Evolutionary conservation across 164 flowering plant species (phyloP), one percentile per base, ranked within the genome.

Genomic region (Macadamia integrifolia): DNA sequence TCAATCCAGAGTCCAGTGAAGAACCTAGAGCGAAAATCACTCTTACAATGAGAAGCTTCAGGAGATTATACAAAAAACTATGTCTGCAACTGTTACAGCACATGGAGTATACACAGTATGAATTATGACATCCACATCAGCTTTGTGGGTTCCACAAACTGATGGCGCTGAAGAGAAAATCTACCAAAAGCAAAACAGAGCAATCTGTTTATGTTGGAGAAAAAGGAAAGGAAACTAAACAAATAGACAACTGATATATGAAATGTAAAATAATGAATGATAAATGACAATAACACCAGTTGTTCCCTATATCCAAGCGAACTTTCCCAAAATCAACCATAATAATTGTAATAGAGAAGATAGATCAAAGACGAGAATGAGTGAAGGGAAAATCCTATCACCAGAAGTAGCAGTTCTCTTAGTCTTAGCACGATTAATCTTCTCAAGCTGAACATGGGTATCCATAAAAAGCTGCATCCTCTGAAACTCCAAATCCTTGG

Each of bases 401-500:
- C 87, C 84, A 61, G 77, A 69, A 1, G 83, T 74, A 28, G 73
- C 69, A 1, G 83, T 80, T 56, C 84, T 77, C 75, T 85, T 89
- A 5, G 82, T 77, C 75, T 85, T 89, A 5, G 82, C 72, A 1
- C 82, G 86, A 82, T 89, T 91, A 48, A 86, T 74, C 83, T 85
- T 87, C 81, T 85, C 89, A 31, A 92, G 84, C 83, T 87, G 86
- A 61, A 89, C 82, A 78, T 92, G 97, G 13, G 88, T 84, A 55
- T 91, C 92, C 87, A 87, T 81, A 69, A 88, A 87, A 71, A 89
- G 79, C 77, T 85, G 84, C 97, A 89, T 87, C 75, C 96, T 82
- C 77, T 89, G 89, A 68, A 80, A 75, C 83, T 89, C 94, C 86
- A 89, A 76, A 75, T 80, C 88, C 78, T 83, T 89, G 2, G 83